Evolutionary conservation across 2,329 filamentous ascomycete species (phyloP), one percentile per base, ranked within the genome.

Genomic region (Penicillium sp.): DNA sequence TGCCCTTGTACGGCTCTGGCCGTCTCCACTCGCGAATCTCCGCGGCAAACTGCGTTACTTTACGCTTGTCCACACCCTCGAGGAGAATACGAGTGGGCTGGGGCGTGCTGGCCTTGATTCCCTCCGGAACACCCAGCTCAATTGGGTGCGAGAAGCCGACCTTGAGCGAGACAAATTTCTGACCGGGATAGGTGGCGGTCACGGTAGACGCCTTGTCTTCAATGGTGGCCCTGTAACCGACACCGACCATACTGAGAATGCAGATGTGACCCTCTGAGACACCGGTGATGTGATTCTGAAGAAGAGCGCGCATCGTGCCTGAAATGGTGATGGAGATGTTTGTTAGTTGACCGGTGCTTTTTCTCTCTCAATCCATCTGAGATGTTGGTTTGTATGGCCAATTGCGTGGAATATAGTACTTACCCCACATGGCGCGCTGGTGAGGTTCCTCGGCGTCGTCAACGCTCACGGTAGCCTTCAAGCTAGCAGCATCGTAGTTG

Each of bases 1-100:
- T 97, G 58, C 93, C 93, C 82, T 98, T 98, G 73, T 98, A 98
- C 56, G 93, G 93, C 74, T 98, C 93, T 28, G 93, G 93, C 56
- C 80, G 81, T 66, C 93, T 84, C 91, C 91, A 97, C 71, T 77
- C 80, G 60, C 89, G 79, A 58, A 98, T 94, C 60, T 84, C 77
- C 0, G 93, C 93, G 13, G 93, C 93, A 70, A 97, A 96, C 49
- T 86, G 84, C 79, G 90, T 93, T 54, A 98, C 83, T 42, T 84
- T 79, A 71, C 94, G 85, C 66, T 89, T 90, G 67, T 97, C 82
- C 45, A 85, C 79, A 7, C 93, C 90, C 74, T 98, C 90, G 35
- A 98, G 74, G 60, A 98, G 73, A 58, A 98, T 88, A 50, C 90
- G 83, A 32, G 93, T 98, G 37, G 91, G 90, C 69, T 94, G 86